Evolutionary conservation across 2,329 filamentous ascomycete species (phyloP).

Genomic region (Metarhizium robertsii): DNA sequence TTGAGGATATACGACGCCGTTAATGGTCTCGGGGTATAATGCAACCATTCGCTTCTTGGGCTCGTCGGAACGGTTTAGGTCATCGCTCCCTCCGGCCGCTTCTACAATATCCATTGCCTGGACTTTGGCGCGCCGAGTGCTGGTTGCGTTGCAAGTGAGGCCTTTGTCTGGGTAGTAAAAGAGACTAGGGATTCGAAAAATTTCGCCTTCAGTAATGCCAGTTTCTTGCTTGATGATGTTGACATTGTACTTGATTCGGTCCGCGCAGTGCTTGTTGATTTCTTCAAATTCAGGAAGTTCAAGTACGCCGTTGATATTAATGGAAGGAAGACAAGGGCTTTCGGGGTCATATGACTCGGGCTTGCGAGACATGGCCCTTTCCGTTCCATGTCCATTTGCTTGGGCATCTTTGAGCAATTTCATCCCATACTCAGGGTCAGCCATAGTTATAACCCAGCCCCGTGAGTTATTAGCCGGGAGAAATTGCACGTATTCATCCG

Average conservation of each 20-base stretch:
- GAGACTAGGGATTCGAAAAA: constrained; percentile 2
- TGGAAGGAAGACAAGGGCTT: constrained; percentile 5
- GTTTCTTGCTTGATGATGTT: constrained; percentile 14
- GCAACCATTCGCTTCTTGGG: background rate
- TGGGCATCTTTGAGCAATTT: constrained; percentile 11
- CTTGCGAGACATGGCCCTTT: constrained; percentile 10
- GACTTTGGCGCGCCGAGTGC: background rate
- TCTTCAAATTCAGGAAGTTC: constrained; percentile 4
- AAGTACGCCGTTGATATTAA: constrained; percentile 12
- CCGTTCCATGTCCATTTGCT: constrained; percentile 9
- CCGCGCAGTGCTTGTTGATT: constrained; percentile 7
- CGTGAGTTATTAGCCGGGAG: constrained; percentile 14
- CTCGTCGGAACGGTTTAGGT: no score
- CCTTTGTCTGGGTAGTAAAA: background rate
- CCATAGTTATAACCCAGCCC: constrained; percentile 16
- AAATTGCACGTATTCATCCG: constrained; percentile 22
- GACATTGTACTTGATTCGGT: constrained; percentile 14
- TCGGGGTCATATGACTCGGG: background rate
- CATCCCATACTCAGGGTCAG: constrained; percentile 13
- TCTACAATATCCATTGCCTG: background rate
- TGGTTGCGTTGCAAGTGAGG: background rate
- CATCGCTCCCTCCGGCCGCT: background rate
- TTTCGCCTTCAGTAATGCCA: constrained; percentile 13
- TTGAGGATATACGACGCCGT: constrained; percentile 10
- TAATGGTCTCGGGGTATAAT: constrained; percentile 12